Conservation (phyloP, 2,329 filamentous ascomycete genomes). For the Cladosporium sp. region DNA sequence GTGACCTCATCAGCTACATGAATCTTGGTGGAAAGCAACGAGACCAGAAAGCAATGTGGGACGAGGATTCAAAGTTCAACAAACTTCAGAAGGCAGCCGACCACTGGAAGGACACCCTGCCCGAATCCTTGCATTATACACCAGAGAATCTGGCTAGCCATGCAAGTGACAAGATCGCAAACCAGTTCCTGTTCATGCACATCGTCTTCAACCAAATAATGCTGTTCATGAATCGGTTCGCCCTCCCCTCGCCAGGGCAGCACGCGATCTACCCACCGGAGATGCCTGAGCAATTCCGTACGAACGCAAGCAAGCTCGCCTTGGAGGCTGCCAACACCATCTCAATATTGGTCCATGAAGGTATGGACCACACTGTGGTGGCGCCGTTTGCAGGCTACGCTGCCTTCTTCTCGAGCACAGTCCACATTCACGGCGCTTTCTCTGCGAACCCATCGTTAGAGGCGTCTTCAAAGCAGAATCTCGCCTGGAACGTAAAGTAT, state of each 20-base stretch:
- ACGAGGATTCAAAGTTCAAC: constrained; percentile 70
- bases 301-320: constrained; percentile 65
- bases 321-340: constrained; percentile 83
- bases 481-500: constrained; percentile 85
- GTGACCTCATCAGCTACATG: constrained; percentile 80
- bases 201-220: constrained; percentile 85
- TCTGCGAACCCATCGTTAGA: constrained; percentile 76
- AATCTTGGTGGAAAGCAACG: constrained; percentile 83
- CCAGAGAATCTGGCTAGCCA: constrained; percentile 80
- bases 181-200: constrained; percentile 90
- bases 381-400: constrained; percentile 95
- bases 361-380: constrained; percentile 73
- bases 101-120: constrained; percentile 65
- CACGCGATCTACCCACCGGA: constrained; percentile 56
- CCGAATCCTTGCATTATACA: constrained; percentile 68
- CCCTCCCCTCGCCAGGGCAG: constrained; percentile 63
- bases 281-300: constrained; percentile 73
- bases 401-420: constrained; percentile 85
- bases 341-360: constrained; percentile 76
- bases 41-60: constrained; percentile 77
- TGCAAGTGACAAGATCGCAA: constrained; percentile 76
- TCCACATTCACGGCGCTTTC: constrained; percentile 92
- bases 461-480: constrained; percentile 72
- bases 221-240: constrained; percentile 85
- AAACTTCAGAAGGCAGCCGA: constrained; percentile 67